Evolutionary conservation across 2,329 filamentous ascomycete genomes (phyloP), one percentile per base, ranked within the genome.

Genomic region (Trichoderma sp.): DNA sequence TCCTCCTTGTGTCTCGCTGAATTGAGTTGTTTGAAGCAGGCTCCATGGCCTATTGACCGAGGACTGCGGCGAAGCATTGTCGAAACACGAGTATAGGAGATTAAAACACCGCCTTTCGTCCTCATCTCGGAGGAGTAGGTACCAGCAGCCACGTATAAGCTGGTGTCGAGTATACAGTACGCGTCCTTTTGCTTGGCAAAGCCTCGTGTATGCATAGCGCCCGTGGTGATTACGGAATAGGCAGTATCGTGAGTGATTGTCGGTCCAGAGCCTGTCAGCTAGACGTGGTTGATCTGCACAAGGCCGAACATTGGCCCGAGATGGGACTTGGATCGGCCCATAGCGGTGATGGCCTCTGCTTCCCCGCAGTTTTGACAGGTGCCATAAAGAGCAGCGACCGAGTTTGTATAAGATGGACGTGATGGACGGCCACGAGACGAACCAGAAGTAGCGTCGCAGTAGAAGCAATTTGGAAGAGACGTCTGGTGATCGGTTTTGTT

Each of bases 251-350:
- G 30, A 43, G n/a, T 28, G 63, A 23, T 13, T 53, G 50, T 6
- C 32, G 1, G 15, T 36, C 64, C 50, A 28, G 17, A 58, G 34
- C 20, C 12, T 17, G 47, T 32, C 63, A 23, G 63, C n/a, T 47
- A 66, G 53, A 17, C 50, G 30, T 20, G 6, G 57, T 59, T 34
- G 39, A 61, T 69, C 57, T 47, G 57, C 67, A 17, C 55, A 62
- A 62, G 57, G 28, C 67, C 39, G 39, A 69, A 26, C 13, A 61
- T 68, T 61, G 66, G 36, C 55, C 66, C 66, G 67, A 69, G 57
- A 26, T 17, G 55, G 30, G 39, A 53, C 20, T 34, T 34, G 67
- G 57, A 53, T 61, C 39, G 26, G 62, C 28, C 36, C 65, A 68
- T 61, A 28, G 26, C 11, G 13, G 11, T 61, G 39, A 50, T 36